Conservation (phyloP, 371 early-diverging fungal genomes). For the Lichtheimia ramosa region DNA sequence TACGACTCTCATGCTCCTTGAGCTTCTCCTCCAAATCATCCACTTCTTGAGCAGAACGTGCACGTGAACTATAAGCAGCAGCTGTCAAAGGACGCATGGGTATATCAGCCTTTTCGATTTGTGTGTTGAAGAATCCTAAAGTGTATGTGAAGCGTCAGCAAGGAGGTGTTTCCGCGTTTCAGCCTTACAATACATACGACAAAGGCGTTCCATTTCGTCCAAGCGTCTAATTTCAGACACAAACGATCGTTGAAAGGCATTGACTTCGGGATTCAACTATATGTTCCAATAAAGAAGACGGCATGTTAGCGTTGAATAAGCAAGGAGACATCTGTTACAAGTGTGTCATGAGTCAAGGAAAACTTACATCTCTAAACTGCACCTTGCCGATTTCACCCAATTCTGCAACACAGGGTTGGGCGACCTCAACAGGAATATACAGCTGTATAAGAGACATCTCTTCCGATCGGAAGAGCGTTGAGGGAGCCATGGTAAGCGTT, state of each 20-base stretch:
- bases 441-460: constrained; percentile 96
- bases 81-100: constrained; percentile 59
- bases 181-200: constrained; percentile 78
- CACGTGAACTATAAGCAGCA: constrained; percentile 58
- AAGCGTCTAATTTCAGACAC: constrained; percentile 88
- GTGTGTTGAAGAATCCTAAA: constrained; percentile 78
- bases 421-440: constrained; percentile 95
- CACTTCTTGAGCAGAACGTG: constrained; percentile 88
- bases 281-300: constrained; percentile 56
- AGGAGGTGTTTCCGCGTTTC: constrained; percentile 13
- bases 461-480: constrained; percentile 92
- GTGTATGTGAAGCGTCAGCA: background rate
- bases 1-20: constrained; percentile 77
- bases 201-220: constrained; percentile 92
- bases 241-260: constrained; percentile 97
- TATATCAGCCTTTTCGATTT: constrained; percentile 82
- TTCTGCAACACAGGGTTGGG: constrained; percentile 91
- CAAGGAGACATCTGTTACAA: too few species aligned
- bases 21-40: constrained; percentile 91
- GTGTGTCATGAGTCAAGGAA: constrained; percentile 27
- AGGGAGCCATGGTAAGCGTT: constrained; percentile 55
- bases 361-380: constrained; percentile 90
- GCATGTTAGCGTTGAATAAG: background rate
- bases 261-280: constrained; percentile 91
- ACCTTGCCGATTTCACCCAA: constrained; percentile 93